A percentile compares a stretch with the other conserved stretches of the same genome.
Conservation (phyloP, 768 basidiomycete species). For the Auricularia cornea region DNA sequence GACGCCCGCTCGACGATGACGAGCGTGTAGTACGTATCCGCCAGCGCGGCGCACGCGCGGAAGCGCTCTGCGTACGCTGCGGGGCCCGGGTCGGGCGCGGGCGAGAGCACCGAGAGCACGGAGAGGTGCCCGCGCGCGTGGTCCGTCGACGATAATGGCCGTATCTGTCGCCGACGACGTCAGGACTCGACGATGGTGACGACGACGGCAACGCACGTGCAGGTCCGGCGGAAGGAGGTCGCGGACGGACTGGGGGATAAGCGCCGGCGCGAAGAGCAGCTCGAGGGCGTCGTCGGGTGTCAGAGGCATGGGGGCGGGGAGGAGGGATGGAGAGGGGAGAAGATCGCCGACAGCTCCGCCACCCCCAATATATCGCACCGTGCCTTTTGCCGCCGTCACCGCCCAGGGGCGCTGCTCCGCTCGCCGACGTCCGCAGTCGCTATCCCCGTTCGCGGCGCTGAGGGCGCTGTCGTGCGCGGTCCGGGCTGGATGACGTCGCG, state of each 20-base stretch:
- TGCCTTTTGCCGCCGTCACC: neutral
- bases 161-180: slow-evolving; percentile 53
- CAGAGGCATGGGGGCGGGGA: slow-evolving; percentile 30
- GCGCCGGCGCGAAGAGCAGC: slow-evolving; percentile 63
- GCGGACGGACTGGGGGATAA: slow-evolving; percentile 61
- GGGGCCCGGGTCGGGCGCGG: slow-evolving; percentile 57
- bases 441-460: too few species aligned
- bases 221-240: slow-evolving; percentile 52
- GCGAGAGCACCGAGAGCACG: slow-evolving; percentile 68
- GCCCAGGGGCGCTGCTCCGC: too few species aligned
- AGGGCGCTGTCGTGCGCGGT: too few species aligned
- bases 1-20: slow-evolving; percentile 70
- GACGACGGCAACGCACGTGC: slow-evolving; percentile 40
- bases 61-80: slow-evolving; percentile 66
- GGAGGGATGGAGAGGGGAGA: neutral
- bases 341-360: neutral
- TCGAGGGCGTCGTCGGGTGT: slow-evolving; percentile 62
- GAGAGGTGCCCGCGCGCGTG: slow-evolving; percentile 71
- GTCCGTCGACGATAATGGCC: slow-evolving; percentile 80
- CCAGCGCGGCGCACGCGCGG: slow-evolving; percentile 41
- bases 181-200: slow-evolving; percentile 57
- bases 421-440: too few species aligned
- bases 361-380: neutral
- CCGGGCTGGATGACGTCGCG: neutral
- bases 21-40: slow-evolving; percentile 69